Evolutionary conservation across 2,329 filamentous ascomycete species (phyloP), one percentile per base, ranked within the genome.

Genomic region (Colletotrichum tofieldiae): DNA sequence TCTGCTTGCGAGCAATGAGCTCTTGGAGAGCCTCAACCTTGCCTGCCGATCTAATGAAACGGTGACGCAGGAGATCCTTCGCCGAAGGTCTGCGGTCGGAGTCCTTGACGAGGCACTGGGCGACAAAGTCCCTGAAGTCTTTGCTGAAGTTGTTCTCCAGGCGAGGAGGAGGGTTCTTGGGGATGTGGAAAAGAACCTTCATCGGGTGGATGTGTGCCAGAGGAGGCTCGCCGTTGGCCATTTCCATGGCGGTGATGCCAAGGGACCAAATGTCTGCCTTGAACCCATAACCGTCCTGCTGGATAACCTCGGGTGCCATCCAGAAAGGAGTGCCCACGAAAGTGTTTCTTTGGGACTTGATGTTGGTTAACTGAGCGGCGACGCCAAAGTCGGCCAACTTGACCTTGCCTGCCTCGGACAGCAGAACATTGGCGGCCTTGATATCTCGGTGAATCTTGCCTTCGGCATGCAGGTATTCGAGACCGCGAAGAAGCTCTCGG

Each of bases 331-430:
- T 98, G 26, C 96, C 96, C 26, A 99, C 96, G 79, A 99, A 98
- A 0, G 96, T 99, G 82, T 98, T 96, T 66, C 96, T 91, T 82
- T 98, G 95, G 2, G 96, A 98, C 83, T 98, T 98, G 84, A 98
- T 97, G 80, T 98, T 98, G 73, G 94, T 97, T 78, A 99, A 87
- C 82, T 99, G 96, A 39, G 96, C 96, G 9, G 96, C 96, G 52
- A 99, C 96, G 72, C 96, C 96, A 80, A 99, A 99, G 83, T 99
- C 96, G 51, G 96, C 96, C 76, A 98, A 87, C 86, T 98, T 98
- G 81, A 98, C 96, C 79, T 94, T 95, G 78, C 96, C 96, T 5
- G 89, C 88, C 76, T 96, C 93, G 0, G 95, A 96, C n/a, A 98
- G 88, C n/a, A 98, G 88, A 41, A 98, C 91, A 76, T 98, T 98